Base-by-base conservation (phyloP, 805 yeast species). In the Komagataella ulmi region DNA sequence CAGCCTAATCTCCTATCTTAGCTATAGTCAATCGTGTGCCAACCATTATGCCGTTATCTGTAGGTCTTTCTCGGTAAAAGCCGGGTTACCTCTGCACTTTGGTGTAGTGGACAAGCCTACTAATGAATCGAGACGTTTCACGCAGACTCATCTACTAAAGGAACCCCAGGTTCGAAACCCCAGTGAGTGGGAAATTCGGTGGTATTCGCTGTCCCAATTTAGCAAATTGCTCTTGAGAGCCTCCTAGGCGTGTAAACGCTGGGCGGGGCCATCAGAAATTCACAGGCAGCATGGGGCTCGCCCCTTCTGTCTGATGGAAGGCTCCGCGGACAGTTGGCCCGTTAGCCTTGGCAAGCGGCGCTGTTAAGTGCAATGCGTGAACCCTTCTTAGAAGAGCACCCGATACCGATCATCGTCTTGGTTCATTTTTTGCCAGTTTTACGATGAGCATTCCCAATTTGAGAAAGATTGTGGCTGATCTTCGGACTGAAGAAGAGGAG, bases 401-500 rank as follows among this genome's bases (percentile, higher is more conserved):
- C 70, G 69, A 66, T 66, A 66, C 70, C 70, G 70, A 66, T 66
- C 69, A 66, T 61, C 58, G 61, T 51, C 51, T 56, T 55, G 53
- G 58, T 60, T 60, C 53, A 59, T 56, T 40, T 51, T 50, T 49
- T 43, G 8, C 48, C 24, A 1, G 14, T 30, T 30, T 10, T 30
- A 50, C 46, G 49, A 79, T 72, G 82, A 80, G 83, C 58, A 69
- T 88, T 47, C 88, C 86, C 47, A 87, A 88, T 60, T 77, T 88
- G 46, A 68, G 96, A 49, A 71, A 87, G 53, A 83, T 88, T 46
- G 88, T 88, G 61, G 81, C 89, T 19, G 83, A 93, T 3, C 87
- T 88, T 60, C 68, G 96, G 17, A 79, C 93, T 2, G 95, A 87
- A 55, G 95, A 88, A 57, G 96, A 88, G 58, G 96, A 88, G 63